Base-by-base conservation (phyloP, 768 basidiomycete genomes). In the Hericium alpestre region DNA sequence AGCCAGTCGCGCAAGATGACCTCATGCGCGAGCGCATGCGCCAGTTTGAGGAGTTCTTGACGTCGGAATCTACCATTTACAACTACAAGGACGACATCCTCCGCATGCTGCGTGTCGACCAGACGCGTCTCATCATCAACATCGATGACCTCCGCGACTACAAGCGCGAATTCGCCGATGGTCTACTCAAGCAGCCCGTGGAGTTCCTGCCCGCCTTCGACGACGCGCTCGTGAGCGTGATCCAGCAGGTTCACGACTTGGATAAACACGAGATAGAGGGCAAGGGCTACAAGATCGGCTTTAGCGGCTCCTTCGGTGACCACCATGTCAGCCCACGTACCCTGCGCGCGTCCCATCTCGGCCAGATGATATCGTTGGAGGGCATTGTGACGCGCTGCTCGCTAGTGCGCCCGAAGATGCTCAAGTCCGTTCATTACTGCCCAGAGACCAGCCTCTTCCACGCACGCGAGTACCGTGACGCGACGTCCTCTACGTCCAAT, bases 301-400 rank as follows among this genome's bases (percentile, higher is more conserved):
- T 97, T 69, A 87, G 89, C 64, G 96, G 96, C 53, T 94, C 91
- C 7, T 99, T 99, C 70, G 96, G 96, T 48, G 95, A 97, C 72
- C 91, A 98, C 71, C 94, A 97, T 70, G 89, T 94, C 70, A 97
- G 88, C 71, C 96, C 96, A 50, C 80, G 96, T 8, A 93, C 93
- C 16, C 80, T 99, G 53, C 81, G 84, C 57, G 88, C 93, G 32
- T 79, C 82, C 59, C 87, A 98, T 69, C 81, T 99, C 18, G 90
- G 93, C 51, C 93, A 87, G 72, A 93, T 98, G 93, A 90, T 98
- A 66, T 93, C 90, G 38, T 70, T 99, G 38, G 96, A 99, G 74
- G 96, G 95, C 40, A 99, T 99, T 68, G 93, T 99, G 60, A 98
- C 95, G 3, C 82, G 96, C 57, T 99, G 96, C 70, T 97, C 94